Evolutionary conservation across 2,329 filamentous ascomycete genomes (phyloP), one percentile per base, ranked within the genome.

Genomic region (Boeremia exigua): DNA sequence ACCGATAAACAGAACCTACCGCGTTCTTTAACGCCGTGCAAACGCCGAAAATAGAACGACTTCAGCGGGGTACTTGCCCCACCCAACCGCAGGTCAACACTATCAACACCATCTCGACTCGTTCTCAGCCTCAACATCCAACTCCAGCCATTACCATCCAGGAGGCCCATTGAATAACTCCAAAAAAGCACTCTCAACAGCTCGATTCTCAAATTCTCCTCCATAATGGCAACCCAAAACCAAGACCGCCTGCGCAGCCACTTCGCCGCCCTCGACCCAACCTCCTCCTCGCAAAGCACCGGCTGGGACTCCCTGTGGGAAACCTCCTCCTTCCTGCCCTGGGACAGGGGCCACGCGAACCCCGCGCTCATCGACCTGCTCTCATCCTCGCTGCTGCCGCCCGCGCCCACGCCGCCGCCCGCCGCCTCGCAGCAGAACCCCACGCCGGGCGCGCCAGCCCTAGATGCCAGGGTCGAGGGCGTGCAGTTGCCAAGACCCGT

Each of bases 281-380:
- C 74, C 14, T 65, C 73, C 12, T 80, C 84, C 49, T 69, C 75
- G 29, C 27, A 53, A 12, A 78, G 78, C 55, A 86, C 83, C 83
- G 79, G 78, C 56, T 86, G 84, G 84, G 80, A 81, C 47, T 72
- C 78, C 3, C 77, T 87, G n/a, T 88, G 85, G 84, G 73, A 79
- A 27, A 74, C 79, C 42, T 77, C 77, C 30, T 73, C 79, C 30
- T 80, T 80, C 64, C 76, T 85, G 8, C 84, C 84, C 2, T 88
- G 84, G 84, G 86, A 88, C 65, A 78, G 80, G 8, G 81, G 81
- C n/a, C 71, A 75, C 39, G 80, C 84, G n/a, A 85, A 83, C 48
- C 84, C 85, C 5, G 85, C 86, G 0, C 72, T 88, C 29, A 78
- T 81, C 32, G 85, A 88, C 59, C 70, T 80, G 1, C 74, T 88